These are phyloP conservation scores for Sphaerobolus stellatus DNA, from an alignment of 1,284 basidiomycete species.

Conservation along the genomic window DNA sequence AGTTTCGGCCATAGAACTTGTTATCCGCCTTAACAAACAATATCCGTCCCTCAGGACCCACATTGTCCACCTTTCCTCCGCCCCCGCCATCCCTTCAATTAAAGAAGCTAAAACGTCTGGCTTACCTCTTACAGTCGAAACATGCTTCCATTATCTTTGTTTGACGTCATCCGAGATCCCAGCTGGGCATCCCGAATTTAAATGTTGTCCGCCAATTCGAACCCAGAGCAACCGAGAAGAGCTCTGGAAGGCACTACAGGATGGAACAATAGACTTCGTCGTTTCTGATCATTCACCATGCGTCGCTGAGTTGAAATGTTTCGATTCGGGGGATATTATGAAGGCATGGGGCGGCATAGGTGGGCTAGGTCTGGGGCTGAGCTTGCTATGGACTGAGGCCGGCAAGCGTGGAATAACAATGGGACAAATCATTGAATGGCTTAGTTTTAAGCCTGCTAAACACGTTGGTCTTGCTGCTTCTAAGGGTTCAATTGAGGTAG, in stretches of 20 bases:
- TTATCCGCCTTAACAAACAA: slow-evolving; percentile 59
- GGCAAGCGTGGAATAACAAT: slow-evolving; percentile 56
- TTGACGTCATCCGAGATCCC: slow-evolving; percentile 63
- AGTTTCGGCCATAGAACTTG: slow-evolving; percentile 72
- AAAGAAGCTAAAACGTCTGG: slow-evolving; percentile 63
- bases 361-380: slow-evolving; percentile 83
- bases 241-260: slow-evolving; percentile 78
- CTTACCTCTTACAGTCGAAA: slow-evolving; percentile 76
- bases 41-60: slow-evolving; percentile 79
- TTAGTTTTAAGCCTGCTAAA: slow-evolving; percentile 65
- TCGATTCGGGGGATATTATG: slow-evolving; percentile 82
- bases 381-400: slow-evolving; percentile 82
- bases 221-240: slow-evolving; percentile 65
- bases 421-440: slow-evolving; percentile 71
- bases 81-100: slow-evolving; percentile 75
- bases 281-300: slow-evolving; percentile 96
- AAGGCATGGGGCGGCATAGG: slow-evolving; percentile 91
- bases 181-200: slow-evolving; percentile 75
- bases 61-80: slow-evolving; percentile 90
- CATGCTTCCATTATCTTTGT: slow-evolving; percentile 91
- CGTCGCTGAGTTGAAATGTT: slow-evolving; percentile 73
- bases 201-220: slow-evolving; percentile 94
- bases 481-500: slow-evolving; percentile 74
- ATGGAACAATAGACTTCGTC: slow-evolving; percentile 84
- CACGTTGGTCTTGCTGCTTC: slow-evolving; percentile 68